Evolutionary conservation across 306 rosid genomes (phyloP).

Genomic region (Rosa multiflora): DNA sequence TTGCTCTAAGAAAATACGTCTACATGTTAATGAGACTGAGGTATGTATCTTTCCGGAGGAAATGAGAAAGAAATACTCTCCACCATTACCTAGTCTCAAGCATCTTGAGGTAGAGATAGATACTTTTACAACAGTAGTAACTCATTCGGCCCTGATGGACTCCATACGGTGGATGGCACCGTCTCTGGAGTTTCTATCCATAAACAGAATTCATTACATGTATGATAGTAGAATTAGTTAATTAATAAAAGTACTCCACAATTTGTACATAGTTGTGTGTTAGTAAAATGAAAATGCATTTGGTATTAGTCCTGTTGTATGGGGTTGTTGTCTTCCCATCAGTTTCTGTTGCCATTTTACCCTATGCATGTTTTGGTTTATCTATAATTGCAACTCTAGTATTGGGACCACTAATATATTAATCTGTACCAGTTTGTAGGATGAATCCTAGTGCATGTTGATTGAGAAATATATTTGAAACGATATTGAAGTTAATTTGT

Average conservation of each 20-base stretch:
- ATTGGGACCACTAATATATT: too few relatives aligned
- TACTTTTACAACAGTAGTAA: not conserved
- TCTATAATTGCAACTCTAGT: not conserved
- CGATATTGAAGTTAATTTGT: not conserved
- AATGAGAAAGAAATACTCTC: not conserved
- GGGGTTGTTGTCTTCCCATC: not conserved
- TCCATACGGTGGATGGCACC: slow-evolving; percentile 3
- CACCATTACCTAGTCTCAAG: not conserved
- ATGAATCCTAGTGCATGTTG: not conserved
- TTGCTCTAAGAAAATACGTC: not conserved
- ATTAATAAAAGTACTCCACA: not conserved
- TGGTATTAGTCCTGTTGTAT: not conserved
- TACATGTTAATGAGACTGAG: not conserved
- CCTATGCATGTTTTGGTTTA: not conserved
- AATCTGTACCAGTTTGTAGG: not conserved
- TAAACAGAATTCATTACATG: not conserved
- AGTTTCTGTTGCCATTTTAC: not conserved
- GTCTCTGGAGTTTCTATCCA: not conserved
- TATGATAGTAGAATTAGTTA: not conserved
- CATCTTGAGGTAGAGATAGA: not conserved
- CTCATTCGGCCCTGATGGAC: not conserved
- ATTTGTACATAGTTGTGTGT: not conserved
- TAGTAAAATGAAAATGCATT: not conserved
- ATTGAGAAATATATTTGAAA: not conserved
- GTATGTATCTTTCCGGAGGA: not conserved